These are phyloP conservation scores for Crithidia expoeki DNA, from an alignment of 208 protist species.

Conservation along the genomic window DNA sequence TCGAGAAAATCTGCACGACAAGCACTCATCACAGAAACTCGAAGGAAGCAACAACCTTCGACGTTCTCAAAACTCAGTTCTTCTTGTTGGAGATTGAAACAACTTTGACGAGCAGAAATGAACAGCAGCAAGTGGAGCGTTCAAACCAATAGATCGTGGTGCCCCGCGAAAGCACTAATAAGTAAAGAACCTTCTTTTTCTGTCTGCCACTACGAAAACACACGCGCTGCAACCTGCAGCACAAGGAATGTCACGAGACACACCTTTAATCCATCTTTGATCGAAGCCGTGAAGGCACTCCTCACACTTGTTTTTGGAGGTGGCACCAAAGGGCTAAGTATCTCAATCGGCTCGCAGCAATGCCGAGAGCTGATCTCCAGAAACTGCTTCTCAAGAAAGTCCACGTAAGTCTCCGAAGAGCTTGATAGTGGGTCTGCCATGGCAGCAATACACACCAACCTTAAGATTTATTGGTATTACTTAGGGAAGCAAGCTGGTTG, in stretches of 20 bases:
- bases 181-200: no score
- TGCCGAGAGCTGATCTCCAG: not conserved
- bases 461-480: no score
- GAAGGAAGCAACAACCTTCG: no score
- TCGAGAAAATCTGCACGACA: not conserved
- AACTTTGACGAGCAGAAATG: not conserved
- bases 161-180: no score
- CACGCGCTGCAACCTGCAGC: not conserved
- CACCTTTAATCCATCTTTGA: not conserved
- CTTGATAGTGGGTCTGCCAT: not conserved
- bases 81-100: no score
- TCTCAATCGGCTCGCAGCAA: not conserved
- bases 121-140: not conserved
- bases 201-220: not conserved
- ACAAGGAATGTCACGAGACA: not conserved
- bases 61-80: no score
- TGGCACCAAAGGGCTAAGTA: not conserved
- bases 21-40: no score
- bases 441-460: no score
- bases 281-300: not conserved
- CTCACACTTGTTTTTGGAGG: not conserved
- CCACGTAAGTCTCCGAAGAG: not conserved
- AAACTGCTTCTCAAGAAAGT: conserved; percentile 6
- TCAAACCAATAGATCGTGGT: no score
- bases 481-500: no score